Percentiles rank a stretch among this genome's conserved stretches.
Evolutionary conservation across 2,329 filamentous ascomycete genomes (phyloP).

Genomic region (Orbilia blumenaviensis): DNA sequence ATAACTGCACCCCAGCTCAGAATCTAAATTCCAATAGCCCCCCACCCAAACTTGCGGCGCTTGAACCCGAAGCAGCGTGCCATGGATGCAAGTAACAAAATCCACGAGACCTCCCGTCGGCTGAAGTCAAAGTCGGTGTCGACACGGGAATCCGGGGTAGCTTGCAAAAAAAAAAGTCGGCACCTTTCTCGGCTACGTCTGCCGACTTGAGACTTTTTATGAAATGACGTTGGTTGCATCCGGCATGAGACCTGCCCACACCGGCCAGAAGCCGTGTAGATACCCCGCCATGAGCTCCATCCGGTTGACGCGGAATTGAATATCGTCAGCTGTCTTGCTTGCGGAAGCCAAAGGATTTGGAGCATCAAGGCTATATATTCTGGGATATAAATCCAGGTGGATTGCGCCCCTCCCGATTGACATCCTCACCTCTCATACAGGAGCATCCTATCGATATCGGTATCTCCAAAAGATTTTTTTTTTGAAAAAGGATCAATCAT

Average conservation of each 20-base stretch:
- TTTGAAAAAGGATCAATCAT: constrained; percentile 21
- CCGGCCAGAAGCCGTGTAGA: constrained; percentile 17
- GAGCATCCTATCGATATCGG: background rate
- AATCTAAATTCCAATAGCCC: background rate
- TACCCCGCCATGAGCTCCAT: constrained; percentile 25
- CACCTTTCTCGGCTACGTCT: constrained; percentile 32
- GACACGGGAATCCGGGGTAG: constrained; percentile 12
- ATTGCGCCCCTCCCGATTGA: background rate
- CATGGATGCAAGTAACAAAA: constrained; percentile 10
- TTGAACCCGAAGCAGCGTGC: background rate
- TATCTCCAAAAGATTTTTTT: constrained; percentile 10
- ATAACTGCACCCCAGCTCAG: too few species aligned
- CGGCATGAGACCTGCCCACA: constrained; percentile 15
- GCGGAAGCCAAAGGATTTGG: background rate
- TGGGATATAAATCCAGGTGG: background rate
- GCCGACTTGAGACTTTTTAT: constrained; percentile 26
- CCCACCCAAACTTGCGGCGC: background rate
- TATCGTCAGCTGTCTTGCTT: constrained; percentile 17
- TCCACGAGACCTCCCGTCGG: background rate
- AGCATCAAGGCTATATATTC: background rate
- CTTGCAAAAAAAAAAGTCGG: constrained; percentile 16
- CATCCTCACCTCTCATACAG: background rate
- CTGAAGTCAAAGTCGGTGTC: background rate
- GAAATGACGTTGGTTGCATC: constrained; percentile 29
- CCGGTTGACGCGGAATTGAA: constrained; percentile 3